Evolutionary conservation across 805 yeast genomes (phyloP).

Genomic region (Pichia sporocuriosa): DNA sequence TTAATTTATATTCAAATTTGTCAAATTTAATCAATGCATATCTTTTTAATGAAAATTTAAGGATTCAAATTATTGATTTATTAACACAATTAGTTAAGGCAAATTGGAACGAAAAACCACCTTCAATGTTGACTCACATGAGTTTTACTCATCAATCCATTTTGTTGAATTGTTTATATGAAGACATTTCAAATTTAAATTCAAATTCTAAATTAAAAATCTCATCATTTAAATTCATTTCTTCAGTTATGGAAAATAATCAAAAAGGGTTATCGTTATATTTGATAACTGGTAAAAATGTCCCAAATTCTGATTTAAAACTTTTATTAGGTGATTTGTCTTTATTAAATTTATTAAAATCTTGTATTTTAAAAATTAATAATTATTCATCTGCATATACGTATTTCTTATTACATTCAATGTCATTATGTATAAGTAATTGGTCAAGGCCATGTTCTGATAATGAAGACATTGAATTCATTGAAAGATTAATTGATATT

Average conservation of each 20-base stretch:
- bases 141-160: slow-evolving; percentile 58
- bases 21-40: slow-evolving; percentile 55
- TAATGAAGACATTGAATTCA: slow-evolving; percentile 40
- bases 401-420: slow-evolving; percentile 62
- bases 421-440: slow-evolving; percentile 67
- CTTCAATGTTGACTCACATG: slow-evolving; percentile 76
- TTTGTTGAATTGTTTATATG: slow-evolving; percentile 51
- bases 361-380: slow-evolving; percentile 44
- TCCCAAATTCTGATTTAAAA: slow-evolving; percentile 16
- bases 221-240: slow-evolving; percentile 54
- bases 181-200: slow-evolving; percentile 52
- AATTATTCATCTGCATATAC: slow-evolving; percentile 57
- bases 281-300: slow-evolving; percentile 55
- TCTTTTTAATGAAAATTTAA: slow-evolving; percentile 39
- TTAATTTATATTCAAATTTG: slow-evolving; percentile 45
- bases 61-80: slow-evolving; percentile 47
- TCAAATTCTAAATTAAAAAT: slow-evolving; percentile 48
- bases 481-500: slow-evolving; percentile 33
- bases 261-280: slow-evolving; percentile 75
- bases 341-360: slow-evolving; percentile 48
- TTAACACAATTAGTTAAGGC: slow-evolving; percentile 53
- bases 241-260: slow-evolving; percentile 60
- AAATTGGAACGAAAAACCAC: slow-evolving; percentile 52
- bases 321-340: slow-evolving; percentile 30
- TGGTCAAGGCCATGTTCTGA: slow-evolving; percentile 63